A percentile compares a stretch with the other conserved stretches of the same genome.
phyloP scores from a whole-genome alignment of 2,329 filamentous ascomycete species.

The Claviceps sp. region DNA sequence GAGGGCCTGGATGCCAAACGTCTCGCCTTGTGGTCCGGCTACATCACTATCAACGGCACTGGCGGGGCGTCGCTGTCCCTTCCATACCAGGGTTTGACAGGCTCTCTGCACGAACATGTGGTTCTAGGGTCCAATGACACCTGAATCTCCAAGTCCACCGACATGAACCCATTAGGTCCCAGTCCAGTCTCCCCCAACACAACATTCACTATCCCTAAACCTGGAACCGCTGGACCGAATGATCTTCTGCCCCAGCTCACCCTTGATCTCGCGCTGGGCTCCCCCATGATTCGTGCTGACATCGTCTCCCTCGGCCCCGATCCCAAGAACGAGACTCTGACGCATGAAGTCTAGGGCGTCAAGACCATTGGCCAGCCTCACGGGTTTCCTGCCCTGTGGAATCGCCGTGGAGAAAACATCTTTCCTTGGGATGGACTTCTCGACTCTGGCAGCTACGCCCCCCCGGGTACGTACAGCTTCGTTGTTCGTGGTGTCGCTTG shows the following conservation, averaged over 20 bases:
- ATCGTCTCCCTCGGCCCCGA: conserved; percentile 23
- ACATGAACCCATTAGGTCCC: conserved; percentile 11
- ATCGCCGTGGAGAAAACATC: conserved; percentile 10
- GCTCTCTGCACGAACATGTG: conserved; percentile 18
- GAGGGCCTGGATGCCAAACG: conserved; percentile 3
- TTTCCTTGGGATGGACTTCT: conserved; percentile 33
- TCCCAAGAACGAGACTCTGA: conserved; percentile 11
- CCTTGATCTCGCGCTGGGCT: conserved; percentile 31
- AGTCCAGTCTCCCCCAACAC: conserved; percentile 18
- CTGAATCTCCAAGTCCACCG: conserved; percentile 21
- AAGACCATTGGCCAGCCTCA: conserved; percentile 29
- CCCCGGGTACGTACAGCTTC: conserved; percentile 36
- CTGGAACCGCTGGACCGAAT: conserved; percentile 20
- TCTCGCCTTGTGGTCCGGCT: conserved; percentile 8
- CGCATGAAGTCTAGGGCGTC: conserved; percentile 22
- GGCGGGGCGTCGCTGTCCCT: conserved; percentile 24
- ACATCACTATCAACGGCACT: conserved; percentile 18
- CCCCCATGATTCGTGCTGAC: conserved; percentile 28
- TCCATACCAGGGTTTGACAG: conserved; percentile 27
- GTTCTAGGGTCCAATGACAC: conserved; percentile 13
- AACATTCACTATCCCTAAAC: conserved; percentile 28
- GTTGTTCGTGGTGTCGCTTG: conserved; percentile 18
- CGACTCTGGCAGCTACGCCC: conserved; percentile 31
- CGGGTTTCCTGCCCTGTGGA: conserved; percentile 25
- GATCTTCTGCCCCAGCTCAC: conserved; percentile 26